Evolutionary conservation across 495 filamentous ascomycete species (phyloP).

Genomic region (Cetradonia linearis): DNA sequence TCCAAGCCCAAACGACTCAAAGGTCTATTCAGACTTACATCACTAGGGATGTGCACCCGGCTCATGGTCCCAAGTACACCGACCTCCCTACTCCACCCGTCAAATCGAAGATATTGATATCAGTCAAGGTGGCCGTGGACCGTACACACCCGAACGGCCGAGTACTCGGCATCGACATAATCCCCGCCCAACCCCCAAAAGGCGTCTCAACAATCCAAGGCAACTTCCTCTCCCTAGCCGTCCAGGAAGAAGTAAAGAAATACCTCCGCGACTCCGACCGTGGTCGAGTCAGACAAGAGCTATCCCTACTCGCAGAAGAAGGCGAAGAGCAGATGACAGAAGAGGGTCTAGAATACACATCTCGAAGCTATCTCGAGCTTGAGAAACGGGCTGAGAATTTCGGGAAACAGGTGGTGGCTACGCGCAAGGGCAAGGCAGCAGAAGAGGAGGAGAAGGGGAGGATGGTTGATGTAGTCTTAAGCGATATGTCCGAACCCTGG

Average conservation of each 20-base stretch:
- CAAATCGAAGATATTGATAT: not conserved
- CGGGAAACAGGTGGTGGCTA: not conserved
- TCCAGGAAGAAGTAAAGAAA: constrained; percentile 63
- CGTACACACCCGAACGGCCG: constrained; percentile 64
- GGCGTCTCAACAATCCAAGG: constrained; percentile 91
- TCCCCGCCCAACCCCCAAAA: constrained; percentile 78
- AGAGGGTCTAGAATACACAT: constrained; percentile 16
- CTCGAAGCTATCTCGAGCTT: constrained; percentile 28
- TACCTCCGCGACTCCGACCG: constrained; percentile 59
- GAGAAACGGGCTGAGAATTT: constrained; percentile 24
- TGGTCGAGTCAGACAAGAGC: constrained; percentile 36
- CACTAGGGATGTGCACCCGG: constrained; percentile 83
- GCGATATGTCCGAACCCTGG: constrained; percentile 99
- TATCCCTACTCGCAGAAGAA: constrained; percentile 24
- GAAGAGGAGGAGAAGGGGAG: constrained; percentile 29
- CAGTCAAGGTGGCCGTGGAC: constrained; percentile 62
- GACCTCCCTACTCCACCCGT: not conserved
- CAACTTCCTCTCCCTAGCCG: constrained; percentile 62
- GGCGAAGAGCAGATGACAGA: constrained; percentile 28
- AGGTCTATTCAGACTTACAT: constrained; percentile 17
- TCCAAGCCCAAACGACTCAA: too few species aligned
- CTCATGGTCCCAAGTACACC: constrained; percentile 77
- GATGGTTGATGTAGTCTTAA: constrained; percentile 86
- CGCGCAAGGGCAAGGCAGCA: not conserved
- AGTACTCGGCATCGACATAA: constrained; percentile 84